These are phyloP conservation scores for Rhododendron kiyosumense DNA, from an alignment of 148 eudicot species.

Conservation along the genomic window DNA sequence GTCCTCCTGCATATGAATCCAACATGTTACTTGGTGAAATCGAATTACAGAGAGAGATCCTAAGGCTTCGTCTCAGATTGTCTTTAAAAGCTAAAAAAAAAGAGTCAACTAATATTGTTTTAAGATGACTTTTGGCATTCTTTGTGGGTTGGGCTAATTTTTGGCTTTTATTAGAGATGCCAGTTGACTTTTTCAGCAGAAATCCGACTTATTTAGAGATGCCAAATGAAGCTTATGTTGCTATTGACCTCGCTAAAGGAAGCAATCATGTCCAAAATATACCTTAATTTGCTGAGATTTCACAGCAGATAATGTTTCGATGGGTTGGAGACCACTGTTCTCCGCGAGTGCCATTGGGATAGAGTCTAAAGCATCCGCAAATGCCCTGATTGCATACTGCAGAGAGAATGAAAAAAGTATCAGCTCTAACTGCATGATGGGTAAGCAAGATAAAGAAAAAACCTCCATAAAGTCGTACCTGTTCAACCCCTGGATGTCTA, in stretches of 20 bases:
- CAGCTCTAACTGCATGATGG: background rate
- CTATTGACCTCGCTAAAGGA: background rate
- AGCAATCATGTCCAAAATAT: slow-evolving; percentile 6
- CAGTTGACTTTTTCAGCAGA: background rate
- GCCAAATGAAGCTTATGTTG: background rate
- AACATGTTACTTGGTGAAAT: background rate
- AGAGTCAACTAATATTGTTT: background rate
- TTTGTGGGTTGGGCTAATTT: background rate
- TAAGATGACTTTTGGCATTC: background rate
- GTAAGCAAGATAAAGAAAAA: background rate
- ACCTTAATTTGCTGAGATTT: slow-evolving; percentile 96
- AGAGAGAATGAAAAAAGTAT: slow-evolving; percentile 5
- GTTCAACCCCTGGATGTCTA: slow-evolving; percentile 85
- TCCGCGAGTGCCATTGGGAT: slow-evolving; percentile 97
- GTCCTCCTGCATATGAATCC: slow-evolving; percentile 44
- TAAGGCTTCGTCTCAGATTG: background rate
- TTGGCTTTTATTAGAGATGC: background rate
- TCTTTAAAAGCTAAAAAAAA: background rate
- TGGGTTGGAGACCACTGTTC: slow-evolving; percentile 94
- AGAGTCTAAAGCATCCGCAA: slow-evolving; percentile 94
- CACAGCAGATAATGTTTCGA: slow-evolving; percentile 90
- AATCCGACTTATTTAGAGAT: background rate
- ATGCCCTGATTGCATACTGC: slow-evolving; percentile 96
- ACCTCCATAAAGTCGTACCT: slow-evolving; percentile 28
- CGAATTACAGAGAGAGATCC: background rate